Base-by-base conservation (phyloP, 1,139 yeast species). In the Pneumocystis wakefieldiae region DNA sequence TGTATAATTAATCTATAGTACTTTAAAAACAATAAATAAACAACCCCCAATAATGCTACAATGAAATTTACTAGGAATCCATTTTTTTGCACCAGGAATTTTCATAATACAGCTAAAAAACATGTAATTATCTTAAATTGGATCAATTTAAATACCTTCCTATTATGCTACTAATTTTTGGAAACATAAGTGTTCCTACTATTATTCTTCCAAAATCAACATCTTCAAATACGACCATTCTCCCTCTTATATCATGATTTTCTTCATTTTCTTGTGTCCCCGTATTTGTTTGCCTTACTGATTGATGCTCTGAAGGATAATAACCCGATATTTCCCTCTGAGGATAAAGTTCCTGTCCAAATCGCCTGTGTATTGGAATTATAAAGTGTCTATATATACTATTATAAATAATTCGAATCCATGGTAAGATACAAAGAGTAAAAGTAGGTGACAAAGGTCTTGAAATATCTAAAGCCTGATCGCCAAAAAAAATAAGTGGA, bases 191-290 rank as follows among this genome's bases (percentile, higher is more conserved):
- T 0, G 64, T 61, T 28, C 64, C 64, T 24, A 63, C 64, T 35
- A 63, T 42, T 4, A 61, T 57, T 57, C 64, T 39, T 41, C 61
- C 64, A 29, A 63, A 37, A 36, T 48, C 59, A n/a, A 63, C 60
- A 24, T 62, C 64, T 29, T 63, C 64, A 24, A 63, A 48, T 19
- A 48, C 57, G 5, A 63, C 42, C 64, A 62, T 61, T 32, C 64
- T 59, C 28, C 62, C 64, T 24, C 62, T 61, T 12, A 35, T 17
- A 28, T 61, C 63, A n/a, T 58, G 62, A 29, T 61, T 62, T 17
- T 29, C 64, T 2, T 15, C 59, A 48, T 63, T 63, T 19, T 39
- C 38, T 29, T 14, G 53, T 8, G 19, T 59, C 24, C 41, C 35
- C 8, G 41, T 8, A 29, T 28, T 29, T 15, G 12, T 57, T 37